Percentiles rank a stretch among this genome's conserved stretches.
Conservation (phyloP, 1,284 basidiomycete species). For the Irpex sp. region DNA sequence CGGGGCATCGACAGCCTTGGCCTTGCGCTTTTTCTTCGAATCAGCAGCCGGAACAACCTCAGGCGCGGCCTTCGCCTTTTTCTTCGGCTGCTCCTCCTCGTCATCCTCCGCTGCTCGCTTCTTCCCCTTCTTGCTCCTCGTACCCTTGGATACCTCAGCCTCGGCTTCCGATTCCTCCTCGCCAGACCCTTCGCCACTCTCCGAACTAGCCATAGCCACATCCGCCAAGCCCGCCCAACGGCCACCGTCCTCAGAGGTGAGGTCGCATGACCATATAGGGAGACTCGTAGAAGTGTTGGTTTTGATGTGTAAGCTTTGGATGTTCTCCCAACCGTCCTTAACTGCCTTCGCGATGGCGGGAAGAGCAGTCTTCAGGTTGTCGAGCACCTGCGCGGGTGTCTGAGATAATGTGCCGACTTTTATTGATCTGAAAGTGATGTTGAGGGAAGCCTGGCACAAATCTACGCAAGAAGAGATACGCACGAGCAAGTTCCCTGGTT, state of each 20-base stretch:
- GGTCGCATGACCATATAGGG: constrained; percentile 81
- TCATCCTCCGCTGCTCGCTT: constrained; percentile 34
- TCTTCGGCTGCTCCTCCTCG: constrained; percentile 27
- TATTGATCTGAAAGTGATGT: constrained; percentile 55
- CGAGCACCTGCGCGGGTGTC: constrained; percentile 65
- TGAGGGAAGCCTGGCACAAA: not conserved
- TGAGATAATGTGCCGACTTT: constrained; percentile 81
- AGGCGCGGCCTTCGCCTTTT: constrained; percentile 21
- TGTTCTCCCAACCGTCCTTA: constrained; percentile 85
- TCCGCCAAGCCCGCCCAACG: constrained; percentile 55
- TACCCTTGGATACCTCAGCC: constrained; percentile 8
- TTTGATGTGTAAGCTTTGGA: constrained; percentile 90
- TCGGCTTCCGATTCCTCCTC: constrained; percentile 22
- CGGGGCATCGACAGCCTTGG: not conserved
- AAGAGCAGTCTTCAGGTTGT: constrained; percentile 76
- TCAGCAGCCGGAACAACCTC: not conserved
- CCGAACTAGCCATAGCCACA: constrained; percentile 22
- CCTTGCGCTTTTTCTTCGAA: constrained; percentile 19
- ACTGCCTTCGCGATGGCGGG: constrained; percentile 73
- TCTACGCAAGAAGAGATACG: constrained; percentile 27
- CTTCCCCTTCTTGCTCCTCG: constrained; percentile 32
- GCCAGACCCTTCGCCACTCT: constrained; percentile 24
- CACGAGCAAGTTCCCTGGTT: constrained; percentile 89
- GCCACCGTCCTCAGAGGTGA: constrained; percentile 58
- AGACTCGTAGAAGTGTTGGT: constrained; percentile 81